These are phyloP conservation scores for Dendrothele bispora DNA, from an alignment of 768 basidiomycete genomes.

Conservation along the genomic window DNA sequence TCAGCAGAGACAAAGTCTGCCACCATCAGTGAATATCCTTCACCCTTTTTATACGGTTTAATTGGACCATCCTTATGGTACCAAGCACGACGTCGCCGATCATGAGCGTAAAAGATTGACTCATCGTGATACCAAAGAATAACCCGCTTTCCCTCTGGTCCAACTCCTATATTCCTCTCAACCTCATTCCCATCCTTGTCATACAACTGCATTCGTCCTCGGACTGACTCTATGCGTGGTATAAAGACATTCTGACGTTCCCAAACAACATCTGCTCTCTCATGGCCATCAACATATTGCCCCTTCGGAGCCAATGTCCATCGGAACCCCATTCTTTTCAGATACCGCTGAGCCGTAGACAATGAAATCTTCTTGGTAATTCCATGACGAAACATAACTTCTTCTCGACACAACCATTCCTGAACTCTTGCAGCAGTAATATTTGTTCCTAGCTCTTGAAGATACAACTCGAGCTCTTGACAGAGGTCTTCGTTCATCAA, in stretches of 20 bases:
- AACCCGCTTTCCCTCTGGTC: neutral
- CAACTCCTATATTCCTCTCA: no score
- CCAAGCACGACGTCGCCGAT: neutral
- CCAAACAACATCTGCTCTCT: neutral
- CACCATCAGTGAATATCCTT: neutral
- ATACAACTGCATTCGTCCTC: neutral
- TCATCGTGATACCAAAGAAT: neutral
- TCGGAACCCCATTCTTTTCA: conserved; percentile 18
- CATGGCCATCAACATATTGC: neutral
- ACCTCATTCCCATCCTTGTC: neutral
- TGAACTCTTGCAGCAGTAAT: conserved; percentile 22
- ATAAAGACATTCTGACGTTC: neutral
- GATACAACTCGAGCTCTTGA: conserved; percentile 21
- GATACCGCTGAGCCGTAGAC: conserved; percentile 22
- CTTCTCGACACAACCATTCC: conserved; percentile 16
- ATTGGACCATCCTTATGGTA: neutral
- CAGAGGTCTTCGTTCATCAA: conserved; percentile 25
- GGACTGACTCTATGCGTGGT: neutral
- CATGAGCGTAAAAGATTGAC: neutral
- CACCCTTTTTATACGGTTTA: neutral
- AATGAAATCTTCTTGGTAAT: conserved; percentile 17
- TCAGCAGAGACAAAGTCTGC: neutral
- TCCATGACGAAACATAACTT: no score
- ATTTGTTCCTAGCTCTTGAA: conserved; percentile 23
- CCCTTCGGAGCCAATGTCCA: conserved; percentile 1